Conservation (phyloP, 2,329 filamentous ascomycete species). For the Juglanconis juglandina region DNA sequence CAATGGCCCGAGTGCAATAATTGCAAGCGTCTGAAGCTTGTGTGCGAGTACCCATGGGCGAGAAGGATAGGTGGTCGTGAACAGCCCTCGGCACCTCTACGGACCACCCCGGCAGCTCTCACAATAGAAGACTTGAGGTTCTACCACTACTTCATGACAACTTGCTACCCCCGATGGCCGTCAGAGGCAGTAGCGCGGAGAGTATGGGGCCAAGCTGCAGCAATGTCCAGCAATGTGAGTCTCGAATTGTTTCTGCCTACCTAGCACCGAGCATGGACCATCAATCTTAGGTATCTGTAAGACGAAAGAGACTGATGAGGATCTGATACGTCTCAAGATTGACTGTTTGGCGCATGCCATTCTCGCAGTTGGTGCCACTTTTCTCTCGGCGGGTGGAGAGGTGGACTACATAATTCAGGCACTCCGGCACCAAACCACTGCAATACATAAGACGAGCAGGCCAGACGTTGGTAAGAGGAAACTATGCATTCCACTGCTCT, state of each 20-base stretch:
- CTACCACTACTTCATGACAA: conserved; percentile 45
- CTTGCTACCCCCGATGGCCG: background rate
- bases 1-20: conserved; percentile 31
- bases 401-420: background rate
- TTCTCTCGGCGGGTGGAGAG: background rate
- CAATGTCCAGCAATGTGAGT: background rate
- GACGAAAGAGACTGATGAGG: background rate
- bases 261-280: background rate
- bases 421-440: background rate
- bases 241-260: background rate
- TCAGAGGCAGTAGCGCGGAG: background rate
- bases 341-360: background rate
- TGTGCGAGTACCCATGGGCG: conserved; percentile 32
- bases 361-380: background rate
- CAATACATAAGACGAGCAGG: too few species aligned
- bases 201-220: background rate
- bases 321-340: background rate
- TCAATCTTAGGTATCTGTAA: background rate
- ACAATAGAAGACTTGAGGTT: conserved; percentile 45
- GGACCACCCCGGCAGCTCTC: conserved; percentile 28
- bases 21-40: conserved; percentile 34
- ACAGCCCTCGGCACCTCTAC: conserved; percentile 17
- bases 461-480: too few species aligned
- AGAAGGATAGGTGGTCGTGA: conserved; percentile 11
- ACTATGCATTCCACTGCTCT: too few species aligned